Percentiles rank a stretch among this genome's conserved stretches.
Conservation (phyloP, 225 moss, liverwort and hornwort genomes). For the Marchantia paleacea region DNA sequence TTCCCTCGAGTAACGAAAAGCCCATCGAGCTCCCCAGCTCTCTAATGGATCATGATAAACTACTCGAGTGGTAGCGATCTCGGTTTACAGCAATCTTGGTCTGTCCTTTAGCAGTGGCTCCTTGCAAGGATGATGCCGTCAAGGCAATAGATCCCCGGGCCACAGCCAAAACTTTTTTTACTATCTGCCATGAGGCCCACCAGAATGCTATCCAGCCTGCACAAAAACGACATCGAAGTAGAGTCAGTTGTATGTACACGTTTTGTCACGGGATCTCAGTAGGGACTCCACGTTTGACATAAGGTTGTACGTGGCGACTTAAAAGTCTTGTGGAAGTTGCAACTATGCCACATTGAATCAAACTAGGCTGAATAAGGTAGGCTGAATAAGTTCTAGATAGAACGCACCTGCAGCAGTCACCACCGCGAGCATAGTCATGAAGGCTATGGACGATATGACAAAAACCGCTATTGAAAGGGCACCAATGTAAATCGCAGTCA, state of each 20-base stretch:
- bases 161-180: conserved; percentile 40
- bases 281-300: too few species aligned
- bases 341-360: too few species aligned
- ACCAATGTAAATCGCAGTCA: conserved; percentile 67
- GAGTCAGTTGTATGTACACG: neutral
- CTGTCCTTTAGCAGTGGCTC: neutral
- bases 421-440: conserved; percentile 55
- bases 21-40: neutral
- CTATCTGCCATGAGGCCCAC: conserved; percentile 61
- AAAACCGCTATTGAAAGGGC: conserved; percentile 57
- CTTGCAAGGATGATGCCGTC: conserved; percentile 32
- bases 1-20: neutral
- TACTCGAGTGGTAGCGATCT: too few species aligned
- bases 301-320: too few species aligned
- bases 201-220: conserved; percentile 63
- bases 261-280: too few species aligned
- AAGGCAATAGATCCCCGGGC: conserved; percentile 31
- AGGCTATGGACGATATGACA: conserved; percentile 56
- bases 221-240: neutral
- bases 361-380: too few species aligned
- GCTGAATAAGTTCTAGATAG: neutral
- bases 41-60: too few species aligned
- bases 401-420: conserved; percentile 67
- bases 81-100: neutral
- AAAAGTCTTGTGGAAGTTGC: too few species aligned